A percentile compares a stretch with the other conserved stretches of the same genome.
These are phyloP conservation scores for Penicillium turbatum DNA, from an alignment of 495 filamentous ascomycete genomes.

Conservation along the genomic window DNA sequence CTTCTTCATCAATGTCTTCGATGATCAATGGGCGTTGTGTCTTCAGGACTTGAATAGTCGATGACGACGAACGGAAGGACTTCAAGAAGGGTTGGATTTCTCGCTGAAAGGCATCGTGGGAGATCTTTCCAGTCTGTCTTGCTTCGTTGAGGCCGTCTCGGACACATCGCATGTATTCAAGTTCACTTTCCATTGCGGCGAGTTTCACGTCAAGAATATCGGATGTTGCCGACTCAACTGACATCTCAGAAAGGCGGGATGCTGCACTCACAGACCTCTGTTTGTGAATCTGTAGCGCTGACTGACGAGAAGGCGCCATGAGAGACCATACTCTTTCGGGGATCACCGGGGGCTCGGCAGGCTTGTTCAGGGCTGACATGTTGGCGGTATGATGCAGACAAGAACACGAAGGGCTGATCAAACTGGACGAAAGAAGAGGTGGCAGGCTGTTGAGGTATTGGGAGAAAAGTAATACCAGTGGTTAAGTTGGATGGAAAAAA, in stretches of 20 bases:
- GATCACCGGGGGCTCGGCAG: neutral
- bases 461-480: neutral
- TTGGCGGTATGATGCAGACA: too few species aligned
- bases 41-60: neutral
- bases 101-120: neutral
- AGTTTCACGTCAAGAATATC: neutral
- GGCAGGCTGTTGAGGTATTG: too few species aligned
- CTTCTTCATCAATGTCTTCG: neutral
- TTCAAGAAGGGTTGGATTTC: neutral
- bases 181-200: neutral
- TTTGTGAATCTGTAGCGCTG: neutral
- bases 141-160: neutral
- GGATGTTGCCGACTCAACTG: neutral
- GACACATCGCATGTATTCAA: neutral
- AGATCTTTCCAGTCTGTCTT: neutral
- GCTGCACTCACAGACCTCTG: neutral
- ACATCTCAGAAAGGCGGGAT: neutral
- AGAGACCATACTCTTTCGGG: neutral
- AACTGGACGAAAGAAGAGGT: too few species aligned
- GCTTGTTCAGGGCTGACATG: neutral
- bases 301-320: neutral
- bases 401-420: too few species aligned
- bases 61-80: neutral
- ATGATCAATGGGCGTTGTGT: neutral
- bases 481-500: too few species aligned